These are phyloP conservation scores for Silybum marianum DNA, from an alignment of 129 eudicot genomes.

Conservation along the genomic window DNA sequence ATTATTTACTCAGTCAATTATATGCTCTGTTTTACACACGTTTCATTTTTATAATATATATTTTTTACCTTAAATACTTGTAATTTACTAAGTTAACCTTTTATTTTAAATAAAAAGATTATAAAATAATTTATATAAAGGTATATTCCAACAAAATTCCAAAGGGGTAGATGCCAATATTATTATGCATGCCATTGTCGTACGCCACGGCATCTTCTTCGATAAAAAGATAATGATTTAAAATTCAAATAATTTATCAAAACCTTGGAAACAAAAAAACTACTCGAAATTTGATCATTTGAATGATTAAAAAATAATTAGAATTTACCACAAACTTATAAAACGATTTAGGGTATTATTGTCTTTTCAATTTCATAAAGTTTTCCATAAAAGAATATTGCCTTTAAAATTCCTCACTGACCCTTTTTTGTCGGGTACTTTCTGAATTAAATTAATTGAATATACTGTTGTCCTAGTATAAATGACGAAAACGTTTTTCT, in stretches of 20 bases:
- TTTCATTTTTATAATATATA: not conserved
- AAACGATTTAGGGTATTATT: not conserved
- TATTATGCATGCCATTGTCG: slow-evolving; percentile 28
- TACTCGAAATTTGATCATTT: not conserved
- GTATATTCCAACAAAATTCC: slow-evolving; percentile 30
- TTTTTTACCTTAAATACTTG: not conserved
- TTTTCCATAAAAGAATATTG: not conserved
- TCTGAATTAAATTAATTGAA: not conserved
- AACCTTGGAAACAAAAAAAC: not conserved
- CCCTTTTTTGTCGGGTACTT: slow-evolving; percentile 19
- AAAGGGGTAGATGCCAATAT: slow-evolving; percentile 24
- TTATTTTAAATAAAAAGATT: not conserved
- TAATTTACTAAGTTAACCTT: not conserved
- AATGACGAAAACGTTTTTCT: not conserved
- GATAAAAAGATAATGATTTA: slow-evolving; percentile 12
- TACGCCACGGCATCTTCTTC: slow-evolving; percentile 22
- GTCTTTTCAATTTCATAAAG: not conserved
- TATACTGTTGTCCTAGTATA: not conserved
- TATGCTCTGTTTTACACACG: not conserved
- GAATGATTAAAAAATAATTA: not conserved
- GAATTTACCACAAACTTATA: not conserved
- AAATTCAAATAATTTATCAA: not conserved
- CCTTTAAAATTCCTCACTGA: slow-evolving; percentile 7
- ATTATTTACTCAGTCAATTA: not conserved
- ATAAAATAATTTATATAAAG: not conserved